Evolutionary conservation across 495 filamentous ascomycete genomes (phyloP), one percentile per base, ranked within the genome.

Genomic region (Cryomyces minteri): DNA sequence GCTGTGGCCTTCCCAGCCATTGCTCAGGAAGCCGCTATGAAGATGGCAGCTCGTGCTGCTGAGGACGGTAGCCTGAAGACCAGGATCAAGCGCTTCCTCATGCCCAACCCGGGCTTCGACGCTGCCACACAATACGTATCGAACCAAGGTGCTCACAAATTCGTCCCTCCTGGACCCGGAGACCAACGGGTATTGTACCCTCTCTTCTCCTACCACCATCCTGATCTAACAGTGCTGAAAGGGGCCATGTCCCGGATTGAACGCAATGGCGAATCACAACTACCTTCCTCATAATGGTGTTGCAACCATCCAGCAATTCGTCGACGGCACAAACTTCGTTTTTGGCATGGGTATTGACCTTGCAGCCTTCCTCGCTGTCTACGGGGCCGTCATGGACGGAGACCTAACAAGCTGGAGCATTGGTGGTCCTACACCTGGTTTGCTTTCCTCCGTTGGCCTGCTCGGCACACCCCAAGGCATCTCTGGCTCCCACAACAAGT

Each of bases 221-320:
- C 2, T 2, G 2, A 25, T 2, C 18, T 25, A 43, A 38, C 34
- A 14, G 3, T 38, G 34, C 34, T 14, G 12, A 14, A 25, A 25
- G 28, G 55, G 60, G 48, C 58, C 69, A 41, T 69, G 73, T 45
- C 73, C 74, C 0, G 70, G 67, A 46, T 56, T 77, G 18, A 76
- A 77, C 51, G 61, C 68, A 10, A 60, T 75, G 34, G 72, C 73
- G 14, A 54, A 54, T 43, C 52, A 54, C 54, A 63, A 61, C 43
- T 76, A 71, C 47, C 61, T 78, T 11, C 66, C 70, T 2, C 72
- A 61, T 39, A 64, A 69, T 51, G 73, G 74, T 37, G 53, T 62
- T 18, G 70, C 63, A 2, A 52, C 52, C 4, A 56, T 59, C n/a
- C 40, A 46, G 9, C 45, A 62, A 32, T 62, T 68, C 48, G 58